Evolutionary conservation across 1,284 basidiomycete species (phyloP), one percentile per base, ranked within the genome.

Genomic region (Acaromyces ingoldii): DNA sequence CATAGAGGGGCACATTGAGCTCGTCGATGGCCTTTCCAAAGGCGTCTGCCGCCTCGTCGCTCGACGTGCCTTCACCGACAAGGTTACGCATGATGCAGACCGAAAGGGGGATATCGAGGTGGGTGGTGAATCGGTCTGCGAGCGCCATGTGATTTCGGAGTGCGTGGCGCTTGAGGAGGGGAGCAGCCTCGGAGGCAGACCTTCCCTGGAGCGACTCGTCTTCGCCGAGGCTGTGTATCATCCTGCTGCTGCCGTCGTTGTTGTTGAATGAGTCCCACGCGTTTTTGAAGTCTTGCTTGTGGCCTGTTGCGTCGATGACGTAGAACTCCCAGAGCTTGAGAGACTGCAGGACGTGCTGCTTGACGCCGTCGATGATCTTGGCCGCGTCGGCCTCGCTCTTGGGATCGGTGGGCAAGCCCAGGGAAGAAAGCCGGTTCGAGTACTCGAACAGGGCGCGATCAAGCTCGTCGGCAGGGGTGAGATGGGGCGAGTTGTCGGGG

Each of bases 321-420:
- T 71, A 71, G 58, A 60, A 71, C 34, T 71, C 62, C 69, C 69
- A 71, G 10, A 71, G 61, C 37, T 66, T 55, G 41, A 71, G 61
- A 15, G 58, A 57, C 6, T 19, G 49, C 5, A 70, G 31, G 4
- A 62, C 67, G 24, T 67, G 58, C 31, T 58, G 31, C 50, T 63
- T 66, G 50, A 71, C 52, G 2, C 65, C 65, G 1, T 53, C 46
- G 10, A 70, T 59, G 41, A 71, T 60, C 17, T 53, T 50, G 25
- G 57, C 49, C 5, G 58, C 61, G n/a, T 71, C 69, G 6, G 53
- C 49, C 15, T 57, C 53, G 19, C 45, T 56, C n/a, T 63, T 51
- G 30, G 63, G 49, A 53, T 63, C 63, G 13, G 54, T 53, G 3
- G 67, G 63, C 21, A 70, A 41, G 15, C 61, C 63, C 17, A 53